Percentiles rank a stretch among this genome's conserved stretches.
Evolutionary conservation across 306 rosid genomes (phyloP).

Genomic region (Cicer cuneatum): DNA sequence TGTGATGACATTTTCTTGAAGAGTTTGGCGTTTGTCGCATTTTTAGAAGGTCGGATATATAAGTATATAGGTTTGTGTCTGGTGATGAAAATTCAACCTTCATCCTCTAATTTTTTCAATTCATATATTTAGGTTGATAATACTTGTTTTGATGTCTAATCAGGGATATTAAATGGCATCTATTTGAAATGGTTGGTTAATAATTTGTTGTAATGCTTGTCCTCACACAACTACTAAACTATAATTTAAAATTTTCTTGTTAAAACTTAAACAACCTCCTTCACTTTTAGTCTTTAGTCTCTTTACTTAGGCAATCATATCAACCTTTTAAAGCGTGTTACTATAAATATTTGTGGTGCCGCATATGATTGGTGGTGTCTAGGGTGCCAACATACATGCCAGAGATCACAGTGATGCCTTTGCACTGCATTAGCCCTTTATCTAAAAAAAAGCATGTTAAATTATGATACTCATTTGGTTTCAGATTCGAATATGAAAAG

Average conservation of each 20-base stretch:
- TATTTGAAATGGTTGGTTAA: not conserved
- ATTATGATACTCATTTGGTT: slow-evolving; percentile 13
- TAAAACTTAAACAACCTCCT: not conserved
- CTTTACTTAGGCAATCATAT: not conserved
- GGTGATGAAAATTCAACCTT: not conserved
- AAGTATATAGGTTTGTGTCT: not conserved
- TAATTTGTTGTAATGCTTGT: slow-evolving; percentile 19
- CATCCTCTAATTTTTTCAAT: not conserved
- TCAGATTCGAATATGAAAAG: slow-evolving; percentile 34
- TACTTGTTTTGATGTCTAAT: slow-evolving; percentile 4
- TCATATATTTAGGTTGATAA: too few species aligned
- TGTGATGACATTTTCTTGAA: too few species aligned
- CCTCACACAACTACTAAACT: not conserved
- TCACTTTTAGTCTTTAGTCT: not conserved
- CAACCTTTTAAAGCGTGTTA: slow-evolving; percentile 20
- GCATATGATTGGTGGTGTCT: too few species aligned
- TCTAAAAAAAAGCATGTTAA: not conserved
- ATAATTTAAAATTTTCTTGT: not conserved
- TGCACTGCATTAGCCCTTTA: too few species aligned
- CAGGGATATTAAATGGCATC: not conserved
- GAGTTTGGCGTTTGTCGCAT: too few species aligned
- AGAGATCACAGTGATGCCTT: too few species aligned
- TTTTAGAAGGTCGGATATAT: too few species aligned
- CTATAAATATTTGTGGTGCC: not conserved
- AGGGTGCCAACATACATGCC: too few species aligned